These are phyloP conservation scores for Chalciporus piperatus DNA, from an alignment of 768 basidiomycete species.

Conservation along the genomic window DNA sequence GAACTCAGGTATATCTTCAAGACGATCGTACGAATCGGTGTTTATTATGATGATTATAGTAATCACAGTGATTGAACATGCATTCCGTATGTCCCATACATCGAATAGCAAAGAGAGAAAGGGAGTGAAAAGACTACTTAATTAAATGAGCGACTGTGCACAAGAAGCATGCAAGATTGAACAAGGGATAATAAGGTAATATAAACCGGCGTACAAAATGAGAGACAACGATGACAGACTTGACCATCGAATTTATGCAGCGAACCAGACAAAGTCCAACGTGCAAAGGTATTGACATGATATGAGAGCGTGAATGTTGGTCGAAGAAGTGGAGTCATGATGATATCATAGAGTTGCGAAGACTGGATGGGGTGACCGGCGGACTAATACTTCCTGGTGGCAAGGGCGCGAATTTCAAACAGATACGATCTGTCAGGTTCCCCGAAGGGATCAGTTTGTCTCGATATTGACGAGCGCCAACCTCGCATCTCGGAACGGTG, in stretches of 20 bases:
- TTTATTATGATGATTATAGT: slow-evolving; percentile 22
- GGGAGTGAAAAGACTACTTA: slow-evolving; percentile 16
- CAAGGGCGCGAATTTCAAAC: slow-evolving; percentile 81
- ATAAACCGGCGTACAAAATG: slow-evolving; percentile 26
- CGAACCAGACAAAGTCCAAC: slow-evolving; percentile 22
- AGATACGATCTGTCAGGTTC: slow-evolving; percentile 63
- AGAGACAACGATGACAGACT: slow-evolving; percentile 18
- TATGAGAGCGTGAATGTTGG: slow-evolving; percentile 3
- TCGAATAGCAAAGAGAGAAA: slow-evolving; percentile 23
- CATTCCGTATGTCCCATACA: slow-evolving; percentile 37
- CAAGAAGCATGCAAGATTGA: slow-evolving; percentile 27
- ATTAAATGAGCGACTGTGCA: slow-evolving; percentile 20
- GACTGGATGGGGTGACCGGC: slow-evolving; percentile 1
- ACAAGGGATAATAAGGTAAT: slow-evolving; percentile 28
- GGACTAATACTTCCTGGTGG: slow-evolving; percentile 75
- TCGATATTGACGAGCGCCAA: slow-evolving; percentile 47
- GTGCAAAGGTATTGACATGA: slow-evolving; percentile 16
- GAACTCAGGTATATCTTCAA: not conserved
- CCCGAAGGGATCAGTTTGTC: slow-evolving; percentile 19
- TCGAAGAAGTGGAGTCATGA: not conserved
- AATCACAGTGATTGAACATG: slow-evolving; percentile 29
- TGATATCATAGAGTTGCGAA: not conserved
- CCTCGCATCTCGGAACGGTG: slow-evolving; percentile 84
- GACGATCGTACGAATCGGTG: not conserved
- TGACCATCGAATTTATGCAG: slow-evolving; percentile 21